Conservation (phyloP, 495 filamentous ascomycete species). For the Penicillium canescens region DNA sequence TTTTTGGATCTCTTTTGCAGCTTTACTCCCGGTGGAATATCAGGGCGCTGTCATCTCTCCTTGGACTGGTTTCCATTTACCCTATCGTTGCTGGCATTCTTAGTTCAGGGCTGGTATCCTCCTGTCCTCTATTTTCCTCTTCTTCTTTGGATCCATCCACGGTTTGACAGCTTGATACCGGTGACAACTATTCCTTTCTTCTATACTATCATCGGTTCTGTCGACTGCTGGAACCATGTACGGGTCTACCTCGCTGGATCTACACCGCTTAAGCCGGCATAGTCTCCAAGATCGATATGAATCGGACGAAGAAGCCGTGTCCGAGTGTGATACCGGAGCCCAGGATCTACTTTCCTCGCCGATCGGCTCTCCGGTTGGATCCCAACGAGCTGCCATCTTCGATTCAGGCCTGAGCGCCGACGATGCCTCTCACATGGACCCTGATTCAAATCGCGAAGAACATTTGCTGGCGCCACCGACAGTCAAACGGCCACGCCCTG, state of each 20-base stretch:
- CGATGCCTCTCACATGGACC: slow-evolving; percentile 26
- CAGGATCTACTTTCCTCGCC: slow-evolving; percentile 38
- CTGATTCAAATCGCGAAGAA: slow-evolving; percentile 28
- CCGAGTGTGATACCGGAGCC: slow-evolving; percentile 38
- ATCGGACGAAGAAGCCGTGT: slow-evolving; percentile 47
- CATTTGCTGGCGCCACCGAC: slow-evolving; percentile 23
- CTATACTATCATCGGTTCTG: background rate
- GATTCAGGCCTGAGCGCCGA: slow-evolving; percentile 37
- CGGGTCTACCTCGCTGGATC: slow-evolving; percentile 27
- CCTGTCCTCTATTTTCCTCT: background rate
- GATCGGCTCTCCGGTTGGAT: slow-evolving; percentile 14
- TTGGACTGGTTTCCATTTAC: slow-evolving; percentile 3
- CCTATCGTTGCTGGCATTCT: slow-evolving; percentile 5
- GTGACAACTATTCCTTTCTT: background rate
- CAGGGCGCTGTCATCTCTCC: slow-evolving; percentile 8
- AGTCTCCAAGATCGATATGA: slow-evolving; percentile 41
- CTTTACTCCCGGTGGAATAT: slow-evolving; percentile 10
- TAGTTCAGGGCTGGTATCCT: slow-evolving; percentile 4
- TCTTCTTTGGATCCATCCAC: background rate
- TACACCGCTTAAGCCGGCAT: slow-evolving; percentile 40
- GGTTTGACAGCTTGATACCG: slow-evolving; percentile 1
- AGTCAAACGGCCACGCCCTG: slow-evolving; percentile 31
- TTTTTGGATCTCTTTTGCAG: slow-evolving; percentile 15
- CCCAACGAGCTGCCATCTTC: slow-evolving; percentile 24
- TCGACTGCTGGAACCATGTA: slow-evolving; percentile 28